phyloP scores from a whole-genome alignment of 163 green algal genomes.

The Trebouxiophyceae sp. region DNA sequence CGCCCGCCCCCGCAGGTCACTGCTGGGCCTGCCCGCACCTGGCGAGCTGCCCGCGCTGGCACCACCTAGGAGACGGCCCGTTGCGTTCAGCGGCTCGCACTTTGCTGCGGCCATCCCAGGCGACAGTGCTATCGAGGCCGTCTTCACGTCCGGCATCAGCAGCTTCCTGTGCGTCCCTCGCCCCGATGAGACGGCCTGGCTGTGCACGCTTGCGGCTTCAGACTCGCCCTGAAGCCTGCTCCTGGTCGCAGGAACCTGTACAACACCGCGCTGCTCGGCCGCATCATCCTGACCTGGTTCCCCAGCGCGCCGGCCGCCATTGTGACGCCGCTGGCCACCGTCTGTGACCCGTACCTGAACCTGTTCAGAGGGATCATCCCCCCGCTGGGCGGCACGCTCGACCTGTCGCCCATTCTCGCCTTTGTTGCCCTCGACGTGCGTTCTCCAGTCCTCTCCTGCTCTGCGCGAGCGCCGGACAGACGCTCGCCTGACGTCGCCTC shows the following conservation, averaged over 20 bases:
- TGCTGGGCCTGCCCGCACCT: too few species aligned
- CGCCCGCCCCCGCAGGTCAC: neutral
- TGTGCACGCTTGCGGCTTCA: too few species aligned
- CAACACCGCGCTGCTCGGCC: slow-evolving; percentile 88
- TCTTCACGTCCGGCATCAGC: slow-evolving; percentile 75
- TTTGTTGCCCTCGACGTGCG: slow-evolving; percentile 75
- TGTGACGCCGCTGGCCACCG: slow-evolving; percentile 63
- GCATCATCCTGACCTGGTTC: slow-evolving; percentile 95
- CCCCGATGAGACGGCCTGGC: too few species aligned
- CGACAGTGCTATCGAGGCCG: slow-evolving; percentile 74
- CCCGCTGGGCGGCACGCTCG: slow-evolving; percentile 83
- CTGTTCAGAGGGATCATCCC: slow-evolving; percentile 95
- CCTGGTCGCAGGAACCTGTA: slow-evolving; percentile 73
- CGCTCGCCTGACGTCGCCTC: neutral
- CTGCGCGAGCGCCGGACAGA: neutral
- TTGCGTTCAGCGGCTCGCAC: slow-evolving; percentile 6
- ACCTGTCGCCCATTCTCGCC: slow-evolving; percentile 94
- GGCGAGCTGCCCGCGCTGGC: neutral
- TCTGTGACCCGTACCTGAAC: slow-evolving; percentile 94
- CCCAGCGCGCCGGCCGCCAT: slow-evolving; percentile 69
- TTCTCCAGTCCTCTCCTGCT: neutral
- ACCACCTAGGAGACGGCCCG: neutral
- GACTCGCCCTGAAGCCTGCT: neutral
- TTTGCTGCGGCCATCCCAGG: slow-evolving; percentile 88
- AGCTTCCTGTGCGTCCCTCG: slow-evolving; percentile 58